Base-by-base conservation (phyloP, 257 asterid genomes). In the Perilla frutescens region DNA sequence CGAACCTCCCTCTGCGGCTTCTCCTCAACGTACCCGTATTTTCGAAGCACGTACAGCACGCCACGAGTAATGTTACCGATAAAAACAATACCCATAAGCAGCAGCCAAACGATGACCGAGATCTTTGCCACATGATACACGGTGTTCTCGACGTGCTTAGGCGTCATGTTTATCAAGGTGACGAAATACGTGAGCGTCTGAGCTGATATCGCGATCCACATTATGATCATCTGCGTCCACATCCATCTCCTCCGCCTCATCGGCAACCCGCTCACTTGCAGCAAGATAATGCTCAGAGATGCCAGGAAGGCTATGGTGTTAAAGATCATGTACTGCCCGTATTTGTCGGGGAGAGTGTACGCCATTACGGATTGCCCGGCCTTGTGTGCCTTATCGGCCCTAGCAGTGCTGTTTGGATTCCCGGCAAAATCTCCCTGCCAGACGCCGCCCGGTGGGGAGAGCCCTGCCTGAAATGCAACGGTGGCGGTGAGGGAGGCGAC, bases 211-310 rank as follows among this genome's bases (percentile, higher is more conserved):
- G 88, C 85, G 3, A 81, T 44, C 85, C 85, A 78, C 66, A 84
- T 75, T 0, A 65, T 84, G 56, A 84, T 55, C 88, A 81, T 81
- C 44, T 75, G 81, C 20, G 83, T 67, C 80, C 82, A 81, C 81
- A 78, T 78, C 63, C 74, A 78, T 7, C 76, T 12, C 65, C 74
- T 66, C 36, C 59, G 58, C 36, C 77, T 80, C 39, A 83, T 49
- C 0, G 87, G 87, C 15, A 83, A 57, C 5, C 87, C 87, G 2
- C 85, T 83, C 8, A 83, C 80, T 2, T 80, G 81, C 5, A 83
- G 66, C 36, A 83, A 60, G 60, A 83, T 77, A 37, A 71, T 60
- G 54, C 83, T 78, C 11, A 83, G 68, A 0, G 84, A 83, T 20
- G 84, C 75, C 29, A 80, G 66, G 72, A 83, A 83, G 3, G 72